Percentiles rank a stretch among this genome's conserved stretches.
phyloP scores from a whole-genome alignment of 768 basidiomycete species.

The Phanerodontia chrysosporium region DNA sequence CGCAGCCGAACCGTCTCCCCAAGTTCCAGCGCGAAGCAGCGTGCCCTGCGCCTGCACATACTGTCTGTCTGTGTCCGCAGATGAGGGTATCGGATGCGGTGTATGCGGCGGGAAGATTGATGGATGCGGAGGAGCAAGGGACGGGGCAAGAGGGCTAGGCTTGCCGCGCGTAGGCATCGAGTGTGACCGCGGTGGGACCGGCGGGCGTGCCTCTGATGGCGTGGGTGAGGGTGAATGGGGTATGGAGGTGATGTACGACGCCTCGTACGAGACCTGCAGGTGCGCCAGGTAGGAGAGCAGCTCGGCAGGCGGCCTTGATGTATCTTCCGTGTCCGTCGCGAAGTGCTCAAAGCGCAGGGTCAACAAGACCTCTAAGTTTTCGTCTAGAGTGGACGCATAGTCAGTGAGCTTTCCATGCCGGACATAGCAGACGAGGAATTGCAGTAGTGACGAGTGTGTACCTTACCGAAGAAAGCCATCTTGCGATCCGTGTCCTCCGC shows the following conservation, averaged over 20 bases:
- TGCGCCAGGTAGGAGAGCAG: slow-evolving; percentile 63
- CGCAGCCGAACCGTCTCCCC: slow-evolving; percentile 55
- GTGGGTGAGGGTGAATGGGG: slow-evolving; percentile 28
- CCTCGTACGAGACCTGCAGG: slow-evolving; percentile 76
- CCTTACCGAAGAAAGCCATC: slow-evolving; percentile 74
- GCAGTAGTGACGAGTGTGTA: slow-evolving; percentile 10
- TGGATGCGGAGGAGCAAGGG: slow-evolving; percentile 36
- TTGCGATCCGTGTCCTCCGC: slow-evolving; percentile 45
- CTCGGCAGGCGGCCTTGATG: slow-evolving; percentile 29
- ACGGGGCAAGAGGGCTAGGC: slow-evolving; percentile 34
- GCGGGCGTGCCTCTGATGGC: slow-evolving; percentile 23
- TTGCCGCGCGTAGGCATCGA: slow-evolving; percentile 24
- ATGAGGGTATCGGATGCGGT: slow-evolving; percentile 78
- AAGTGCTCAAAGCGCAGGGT: slow-evolving; percentile 25
- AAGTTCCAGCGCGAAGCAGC: slow-evolving; percentile 62
- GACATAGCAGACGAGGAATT: not conserved
- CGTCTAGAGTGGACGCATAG: slow-evolving; percentile 24
- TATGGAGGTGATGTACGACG: slow-evolving; percentile 68
- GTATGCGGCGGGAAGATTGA: slow-evolving; percentile 80
- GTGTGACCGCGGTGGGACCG: slow-evolving; percentile 31
- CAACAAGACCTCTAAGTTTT: slow-evolving; percentile 31
- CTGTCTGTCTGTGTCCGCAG: slow-evolving; percentile 65
- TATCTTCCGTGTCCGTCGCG: slow-evolving; percentile 29
- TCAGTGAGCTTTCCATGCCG: not conserved
- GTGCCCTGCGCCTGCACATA: slow-evolving; percentile 81